phyloP scores from a whole-genome alignment of 441 rosid genomes.

The Pelargonium cotyledonis region DNA sequence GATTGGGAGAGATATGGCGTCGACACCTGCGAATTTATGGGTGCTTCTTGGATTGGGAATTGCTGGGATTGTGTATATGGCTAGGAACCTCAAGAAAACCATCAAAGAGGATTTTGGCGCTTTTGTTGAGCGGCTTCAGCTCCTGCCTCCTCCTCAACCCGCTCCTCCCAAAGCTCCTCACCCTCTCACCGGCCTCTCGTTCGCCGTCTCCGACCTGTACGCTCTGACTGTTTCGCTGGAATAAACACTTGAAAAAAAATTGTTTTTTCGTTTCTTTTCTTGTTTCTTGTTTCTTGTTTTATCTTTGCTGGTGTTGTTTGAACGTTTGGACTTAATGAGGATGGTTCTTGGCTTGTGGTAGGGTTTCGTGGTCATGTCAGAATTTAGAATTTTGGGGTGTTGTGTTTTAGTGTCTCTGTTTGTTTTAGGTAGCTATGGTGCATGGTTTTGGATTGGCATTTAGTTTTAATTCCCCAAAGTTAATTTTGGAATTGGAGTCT shows the following conservation, averaged over 20 bases:
- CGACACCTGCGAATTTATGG: slow-evolving; percentile 77
- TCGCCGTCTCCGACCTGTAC: slow-evolving; percentile 86
- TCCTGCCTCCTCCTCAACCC: slow-evolving; percentile 99
- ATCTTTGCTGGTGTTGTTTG: background rate
- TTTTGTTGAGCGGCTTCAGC: slow-evolving; percentile 60
- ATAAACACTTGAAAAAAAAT: background rate
- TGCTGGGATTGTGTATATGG: slow-evolving; percentile 61
- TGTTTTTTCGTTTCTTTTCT: background rate
- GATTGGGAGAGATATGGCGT: slow-evolving; percentile 31
- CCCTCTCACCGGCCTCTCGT: slow-evolving; percentile 76
- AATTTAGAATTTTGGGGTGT: too few species aligned
- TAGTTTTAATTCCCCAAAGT: background rate
- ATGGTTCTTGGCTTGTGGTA: background rate
- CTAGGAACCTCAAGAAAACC: slow-evolving; percentile 58
- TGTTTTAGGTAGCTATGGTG: too few species aligned
- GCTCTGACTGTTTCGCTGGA: slow-evolving; percentile 14
- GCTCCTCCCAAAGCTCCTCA: slow-evolving; percentile 98
- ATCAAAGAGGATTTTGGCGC: slow-evolving; percentile 87
- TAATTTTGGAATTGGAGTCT: too few species aligned
- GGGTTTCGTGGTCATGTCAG: background rate
- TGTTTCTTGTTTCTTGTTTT: background rate
- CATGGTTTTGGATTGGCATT: background rate
- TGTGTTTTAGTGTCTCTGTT: too few species aligned
- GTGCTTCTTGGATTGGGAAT: slow-evolving; percentile 81
- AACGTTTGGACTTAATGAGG: background rate